These are phyloP conservation scores for Hericium alpestre DNA, from an alignment of 768 basidiomycete species.

Conservation along the genomic window DNA sequence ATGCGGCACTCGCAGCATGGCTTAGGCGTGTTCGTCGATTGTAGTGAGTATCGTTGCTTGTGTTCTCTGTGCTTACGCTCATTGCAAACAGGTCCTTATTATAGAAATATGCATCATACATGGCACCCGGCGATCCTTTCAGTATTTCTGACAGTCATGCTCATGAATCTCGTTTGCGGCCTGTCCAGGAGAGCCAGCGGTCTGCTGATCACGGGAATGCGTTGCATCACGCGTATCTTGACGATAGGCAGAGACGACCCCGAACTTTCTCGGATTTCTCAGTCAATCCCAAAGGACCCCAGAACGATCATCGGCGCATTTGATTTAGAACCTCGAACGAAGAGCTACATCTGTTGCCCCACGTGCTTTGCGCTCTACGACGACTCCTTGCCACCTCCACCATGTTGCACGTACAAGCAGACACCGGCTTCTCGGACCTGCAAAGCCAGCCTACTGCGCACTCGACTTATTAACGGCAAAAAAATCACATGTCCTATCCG, in stretches of 20 bases:
- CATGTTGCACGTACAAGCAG: neutral
- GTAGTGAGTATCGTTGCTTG: too few species aligned
- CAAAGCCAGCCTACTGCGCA: neutral
- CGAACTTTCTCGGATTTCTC: neutral
- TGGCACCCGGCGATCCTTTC: neutral
- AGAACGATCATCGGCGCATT: neutral
- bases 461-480: neutral
- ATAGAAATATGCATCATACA: neutral
- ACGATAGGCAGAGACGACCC: too few species aligned
- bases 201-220: too few species aligned
- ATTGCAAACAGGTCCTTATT: constrained; percentile 46
- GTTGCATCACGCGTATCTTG: too few species aligned
- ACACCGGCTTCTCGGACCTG: neutral
- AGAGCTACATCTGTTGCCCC: neutral
- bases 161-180: neutral
- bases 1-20: too few species aligned
- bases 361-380: neutral
- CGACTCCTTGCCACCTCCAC: neutral
- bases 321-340: neutral
- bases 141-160: neutral
- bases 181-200: neutral
- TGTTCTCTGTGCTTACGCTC: too few species aligned
- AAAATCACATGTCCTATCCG: neutral
- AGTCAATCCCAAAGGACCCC: neutral
- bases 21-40: too few species aligned